These are phyloP conservation scores for Posidonia australis DNA, from an alignment of 106 monocot species.

Conservation along the genomic window DNA sequence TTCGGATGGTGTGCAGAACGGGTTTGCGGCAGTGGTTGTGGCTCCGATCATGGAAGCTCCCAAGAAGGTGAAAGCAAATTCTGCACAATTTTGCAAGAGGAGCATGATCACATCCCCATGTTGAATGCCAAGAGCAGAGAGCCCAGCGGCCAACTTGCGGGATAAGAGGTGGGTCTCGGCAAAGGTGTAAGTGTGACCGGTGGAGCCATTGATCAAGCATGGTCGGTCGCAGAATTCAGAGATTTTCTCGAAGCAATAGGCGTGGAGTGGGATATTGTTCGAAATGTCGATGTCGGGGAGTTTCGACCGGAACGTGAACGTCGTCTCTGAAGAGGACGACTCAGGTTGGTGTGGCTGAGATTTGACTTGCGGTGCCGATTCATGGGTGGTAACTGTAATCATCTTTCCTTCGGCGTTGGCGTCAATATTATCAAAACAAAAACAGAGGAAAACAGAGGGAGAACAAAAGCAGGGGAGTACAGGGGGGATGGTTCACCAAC, in stretches of 20 bases:
- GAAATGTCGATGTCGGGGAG: slow-evolving; percentile 57
- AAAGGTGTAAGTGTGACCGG: slow-evolving; percentile 48
- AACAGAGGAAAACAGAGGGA: too few relatives aligned
- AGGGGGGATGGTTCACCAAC: too few relatives aligned
- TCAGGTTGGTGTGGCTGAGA: too few relatives aligned
- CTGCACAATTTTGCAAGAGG: slow-evolving; percentile 71
- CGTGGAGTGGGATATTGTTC: slow-evolving; percentile 55
- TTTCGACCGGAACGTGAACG: slow-evolving; percentile 50
- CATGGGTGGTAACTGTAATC: too few relatives aligned
- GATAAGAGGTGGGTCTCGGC: slow-evolving; percentile 50
- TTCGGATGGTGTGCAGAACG: slow-evolving; percentile 69
- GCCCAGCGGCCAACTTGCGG: slow-evolving; percentile 45
- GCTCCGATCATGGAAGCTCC: slow-evolving; percentile 72
- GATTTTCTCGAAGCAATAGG: slow-evolving; percentile 59
- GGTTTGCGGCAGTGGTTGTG: slow-evolving; percentile 63
- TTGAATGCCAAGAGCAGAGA: slow-evolving; percentile 37
- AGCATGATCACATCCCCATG: slow-evolving; percentile 61
- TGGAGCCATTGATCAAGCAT: slow-evolving; percentile 54
- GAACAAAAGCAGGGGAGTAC: too few relatives aligned
- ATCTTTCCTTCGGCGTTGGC: too few relatives aligned
- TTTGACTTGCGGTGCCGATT: too few relatives aligned
- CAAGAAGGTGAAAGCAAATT: slow-evolving; percentile 63
- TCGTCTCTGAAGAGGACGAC: neutral
- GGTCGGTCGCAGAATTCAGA: slow-evolving; percentile 32
- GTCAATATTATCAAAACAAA: too few relatives aligned